phyloP scores from a whole-genome alignment of 75 land plant species.

The Cryptomeria japonica region DNA sequence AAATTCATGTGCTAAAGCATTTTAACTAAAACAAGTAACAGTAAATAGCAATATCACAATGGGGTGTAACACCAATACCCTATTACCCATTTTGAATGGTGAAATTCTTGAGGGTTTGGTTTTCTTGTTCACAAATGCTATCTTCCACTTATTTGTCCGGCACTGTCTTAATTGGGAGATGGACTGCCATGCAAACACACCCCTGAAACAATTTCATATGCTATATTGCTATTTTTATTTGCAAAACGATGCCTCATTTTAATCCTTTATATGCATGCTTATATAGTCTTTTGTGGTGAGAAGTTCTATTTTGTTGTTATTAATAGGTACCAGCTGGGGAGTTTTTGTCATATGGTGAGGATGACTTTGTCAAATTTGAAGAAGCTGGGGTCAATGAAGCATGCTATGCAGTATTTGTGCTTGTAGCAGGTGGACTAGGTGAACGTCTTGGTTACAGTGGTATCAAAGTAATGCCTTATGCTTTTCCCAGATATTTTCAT shows the following conservation, averaged over 20 bases:
- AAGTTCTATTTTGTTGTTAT: neutral
- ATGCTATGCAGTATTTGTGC: constrained; percentile 78
- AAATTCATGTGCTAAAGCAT: no score
- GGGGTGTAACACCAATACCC: no score
- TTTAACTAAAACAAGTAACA: no score
- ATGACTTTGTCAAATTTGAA: constrained; percentile 73
- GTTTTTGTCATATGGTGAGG: constrained; percentile 72
- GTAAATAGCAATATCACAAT: no score
- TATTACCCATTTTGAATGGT: neutral
- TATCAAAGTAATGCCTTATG: constrained; percentile 55
- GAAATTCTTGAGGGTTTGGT: neutral
- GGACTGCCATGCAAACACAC: neutral
- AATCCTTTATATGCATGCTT: neutral
- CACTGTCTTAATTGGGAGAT: neutral
- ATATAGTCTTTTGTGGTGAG: neutral
- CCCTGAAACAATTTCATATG: neutral
- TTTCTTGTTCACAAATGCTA: neutral
- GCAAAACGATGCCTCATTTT: neutral
- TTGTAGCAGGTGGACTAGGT: constrained; percentile 98
- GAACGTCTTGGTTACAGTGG: constrained; percentile 97
- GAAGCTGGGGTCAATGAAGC: constrained; percentile 80
- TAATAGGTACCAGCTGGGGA: constrained; percentile 92
- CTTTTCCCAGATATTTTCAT: neutral
- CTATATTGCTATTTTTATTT: neutral
- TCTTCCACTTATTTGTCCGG: neutral